phyloP scores from a whole-genome alignment of 78 protist species.

The Dictyostelium purpureum region DNA sequence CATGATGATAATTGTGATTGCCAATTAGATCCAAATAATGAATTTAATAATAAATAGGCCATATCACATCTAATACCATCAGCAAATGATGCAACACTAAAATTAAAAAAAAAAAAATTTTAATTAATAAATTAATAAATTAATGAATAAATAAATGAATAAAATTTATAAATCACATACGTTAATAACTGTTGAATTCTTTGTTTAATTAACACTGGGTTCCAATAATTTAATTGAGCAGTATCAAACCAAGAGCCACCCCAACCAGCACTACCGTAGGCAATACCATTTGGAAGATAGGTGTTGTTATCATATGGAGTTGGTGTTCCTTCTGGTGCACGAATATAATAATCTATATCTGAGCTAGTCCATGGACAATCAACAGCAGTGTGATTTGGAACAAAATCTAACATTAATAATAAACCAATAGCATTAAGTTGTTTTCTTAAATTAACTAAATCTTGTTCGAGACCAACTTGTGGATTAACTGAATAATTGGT shows the following conservation, averaged over 20 bases:
- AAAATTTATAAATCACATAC: neutral
- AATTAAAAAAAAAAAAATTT: no score
- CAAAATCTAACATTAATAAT: constrained; percentile 89
- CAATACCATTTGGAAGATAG: constrained; percentile 87
- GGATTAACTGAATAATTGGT: constrained; percentile 84
- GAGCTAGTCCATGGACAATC: constrained; percentile 69
- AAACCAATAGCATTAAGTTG: constrained; percentile 81
- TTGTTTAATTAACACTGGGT: constrained; percentile 24
- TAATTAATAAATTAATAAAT: no score
- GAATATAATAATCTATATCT: constrained; percentile 71
- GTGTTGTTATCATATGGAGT: constrained; percentile 81
- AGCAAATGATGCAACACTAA: constrained; percentile 69
- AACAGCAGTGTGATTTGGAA: constrained; percentile 93
- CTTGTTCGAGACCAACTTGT: constrained; percentile 75
- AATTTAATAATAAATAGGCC: constrained; percentile 91
- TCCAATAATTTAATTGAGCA: constrained; percentile 92
- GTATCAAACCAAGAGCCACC: constrained; percentile 83
- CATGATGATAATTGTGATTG: constrained; percentile 43
- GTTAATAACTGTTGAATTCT: constrained; percentile 39
- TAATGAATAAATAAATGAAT: neutral
- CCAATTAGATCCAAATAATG: constrained; percentile 86
- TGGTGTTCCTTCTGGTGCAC: constrained; percentile 56
- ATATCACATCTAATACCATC: constrained; percentile 95
- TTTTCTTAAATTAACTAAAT: constrained; percentile 35
- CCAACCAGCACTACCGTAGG: constrained; percentile 89